phyloP scores from a whole-genome alignment of 2,329 filamentous ascomycete species.

The Diaporthe helianthi region DNA sequence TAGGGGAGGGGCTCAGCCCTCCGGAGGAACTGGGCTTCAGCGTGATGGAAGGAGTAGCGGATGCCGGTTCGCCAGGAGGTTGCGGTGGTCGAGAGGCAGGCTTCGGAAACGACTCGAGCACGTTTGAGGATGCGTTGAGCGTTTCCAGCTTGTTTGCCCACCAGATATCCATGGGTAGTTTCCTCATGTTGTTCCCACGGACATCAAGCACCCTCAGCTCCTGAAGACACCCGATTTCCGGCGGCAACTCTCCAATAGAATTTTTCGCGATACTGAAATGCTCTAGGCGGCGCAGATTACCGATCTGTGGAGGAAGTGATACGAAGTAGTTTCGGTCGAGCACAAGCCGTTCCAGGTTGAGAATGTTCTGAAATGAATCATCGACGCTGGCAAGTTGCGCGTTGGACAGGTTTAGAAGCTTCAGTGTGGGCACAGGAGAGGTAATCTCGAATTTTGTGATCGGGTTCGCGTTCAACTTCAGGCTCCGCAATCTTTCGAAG shows the following conservation, averaged over 20 bases:
- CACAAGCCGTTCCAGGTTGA: constrained; percentile 84
- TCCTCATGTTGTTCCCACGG: constrained; percentile 90
- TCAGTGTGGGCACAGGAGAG: constrained; percentile 78
- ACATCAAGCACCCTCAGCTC: constrained; percentile 88
- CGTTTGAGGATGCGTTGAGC: constrained; percentile 93
- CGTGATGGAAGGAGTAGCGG: constrained; percentile 38
- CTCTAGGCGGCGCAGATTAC: constrained; percentile 81
- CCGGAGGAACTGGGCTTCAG: constrained; percentile 47
- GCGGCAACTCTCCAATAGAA: constrained; percentile 80
- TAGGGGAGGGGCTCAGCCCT: constrained; percentile 66
- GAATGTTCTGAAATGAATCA: constrained; percentile 84
- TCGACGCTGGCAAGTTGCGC: constrained; percentile 92
- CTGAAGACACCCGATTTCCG: constrained; percentile 85
- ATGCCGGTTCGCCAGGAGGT: constrained; percentile 57
- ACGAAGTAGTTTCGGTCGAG: constrained; percentile 97
- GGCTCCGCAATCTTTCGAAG: constrained; percentile 82
- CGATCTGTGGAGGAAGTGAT: constrained; percentile 84
- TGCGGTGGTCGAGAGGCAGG: constrained; percentile 75
- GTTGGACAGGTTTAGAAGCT: constrained; percentile 86
- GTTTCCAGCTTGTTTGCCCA: constrained; percentile 89
- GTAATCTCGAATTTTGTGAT: constrained; percentile 91
- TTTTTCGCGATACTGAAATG: constrained; percentile 96
- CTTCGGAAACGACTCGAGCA: constrained; percentile 89
- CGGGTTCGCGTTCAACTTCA: constrained; percentile 94
- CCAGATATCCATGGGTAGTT: constrained; percentile 93